Evolutionary conservation across 805 yeast species (phyloP).

Genomic region (Hanseniaspora clermontiae): DNA sequence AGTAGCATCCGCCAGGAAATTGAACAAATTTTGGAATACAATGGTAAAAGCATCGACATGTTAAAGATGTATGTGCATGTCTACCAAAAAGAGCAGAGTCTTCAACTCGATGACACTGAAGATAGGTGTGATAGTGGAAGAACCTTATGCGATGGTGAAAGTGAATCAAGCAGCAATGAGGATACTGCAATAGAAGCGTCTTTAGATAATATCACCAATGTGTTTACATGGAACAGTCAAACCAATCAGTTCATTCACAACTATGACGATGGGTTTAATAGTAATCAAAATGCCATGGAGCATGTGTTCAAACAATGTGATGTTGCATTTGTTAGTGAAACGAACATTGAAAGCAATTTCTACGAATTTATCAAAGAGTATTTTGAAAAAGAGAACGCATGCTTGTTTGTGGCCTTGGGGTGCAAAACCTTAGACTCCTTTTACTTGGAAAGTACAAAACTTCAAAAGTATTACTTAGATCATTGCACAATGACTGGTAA

Average conservation of each 20-base stretch:
- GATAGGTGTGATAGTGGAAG: conserved; percentile 8
- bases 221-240: background rate
- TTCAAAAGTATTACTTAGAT: background rate
- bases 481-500: background rate
- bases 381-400: background rate
- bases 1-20: background rate
- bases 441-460: background rate
- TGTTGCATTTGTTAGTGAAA: background rate
- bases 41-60: background rate
- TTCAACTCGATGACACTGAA: background rate
- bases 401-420: background rate
- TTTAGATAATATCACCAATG: background rate
- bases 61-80: background rate
- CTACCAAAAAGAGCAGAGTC: background rate
- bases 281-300: background rate
- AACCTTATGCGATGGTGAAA: conserved; percentile 5
- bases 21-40: background rate
- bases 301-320: background rate
- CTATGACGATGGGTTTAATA: background rate
- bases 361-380: background rate
- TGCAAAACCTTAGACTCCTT: background rate
- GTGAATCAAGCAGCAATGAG: background rate
- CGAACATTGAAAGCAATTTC: background rate
- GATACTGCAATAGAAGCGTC: background rate
- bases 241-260: background rate